A percentile compares a stretch with the other conserved stretches of the same genome.
Evolutionary conservation across 1,284 basidiomycete species (phyloP).

Genomic region (Xerocomus amazonicus): DNA sequence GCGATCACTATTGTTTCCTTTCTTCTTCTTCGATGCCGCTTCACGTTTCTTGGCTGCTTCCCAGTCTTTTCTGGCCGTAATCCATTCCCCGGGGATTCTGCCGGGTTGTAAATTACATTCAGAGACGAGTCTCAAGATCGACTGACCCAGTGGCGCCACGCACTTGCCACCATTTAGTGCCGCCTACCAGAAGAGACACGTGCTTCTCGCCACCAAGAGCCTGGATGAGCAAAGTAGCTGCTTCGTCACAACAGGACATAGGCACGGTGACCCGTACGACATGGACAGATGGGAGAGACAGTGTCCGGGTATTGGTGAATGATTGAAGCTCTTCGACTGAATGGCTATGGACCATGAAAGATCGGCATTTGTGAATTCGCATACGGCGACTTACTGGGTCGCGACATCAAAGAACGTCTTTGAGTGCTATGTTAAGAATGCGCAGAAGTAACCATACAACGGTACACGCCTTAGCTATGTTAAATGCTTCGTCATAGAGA

Average conservation of each 20-base stretch:
- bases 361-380: not conserved
- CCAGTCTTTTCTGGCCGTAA: conserved; percentile 74
- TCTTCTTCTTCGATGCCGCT: conserved; percentile 44
- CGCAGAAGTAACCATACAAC: not conserved
- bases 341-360: conserved; percentile 43
- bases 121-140: not conserved
- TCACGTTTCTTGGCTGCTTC: conserved; percentile 53
- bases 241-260: conserved; percentile 71
- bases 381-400: conserved; percentile 39
- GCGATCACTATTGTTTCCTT: conserved; percentile 10
- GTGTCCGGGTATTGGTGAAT: conserved; percentile 83
- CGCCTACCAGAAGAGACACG: conserved; percentile 77
- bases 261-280: conserved; percentile 75
- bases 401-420: conserved; percentile 62
- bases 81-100: conserved; percentile 89
- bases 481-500: conserved; percentile 81
- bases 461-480: conserved; percentile 65
- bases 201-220: conserved; percentile 83
- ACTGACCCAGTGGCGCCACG: conserved; percentile 68
- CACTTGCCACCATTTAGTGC: conserved; percentile 96
- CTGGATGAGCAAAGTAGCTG: conserved; percentile 73
- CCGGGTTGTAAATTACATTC: conserved; percentile 4
- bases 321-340: conserved; percentile 84
- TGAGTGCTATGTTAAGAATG: not conserved
- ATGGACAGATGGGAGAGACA: conserved; percentile 86